Conservation (phyloP, 169 alveolate genomes). For the Cryptosporidium meleagridis region DNA sequence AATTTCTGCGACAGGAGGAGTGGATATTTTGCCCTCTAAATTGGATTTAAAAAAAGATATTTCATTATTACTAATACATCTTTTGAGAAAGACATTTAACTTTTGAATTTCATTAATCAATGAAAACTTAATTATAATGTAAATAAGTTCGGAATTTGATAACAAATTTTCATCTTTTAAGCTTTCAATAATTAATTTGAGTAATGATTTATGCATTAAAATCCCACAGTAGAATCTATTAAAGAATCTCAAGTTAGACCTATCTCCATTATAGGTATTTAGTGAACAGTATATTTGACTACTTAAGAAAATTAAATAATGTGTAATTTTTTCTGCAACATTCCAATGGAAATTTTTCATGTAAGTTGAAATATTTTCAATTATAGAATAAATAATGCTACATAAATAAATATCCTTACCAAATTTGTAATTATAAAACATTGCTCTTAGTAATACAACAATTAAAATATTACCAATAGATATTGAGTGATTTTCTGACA, state of each 20-base stretch:
- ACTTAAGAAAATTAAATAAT: conserved; percentile 27
- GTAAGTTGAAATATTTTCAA: conserved; percentile 29
- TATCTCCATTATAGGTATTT: conserved; percentile 24
- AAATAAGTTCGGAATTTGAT: conserved; percentile 50
- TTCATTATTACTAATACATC: not conserved
- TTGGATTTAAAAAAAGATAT: not conserved
- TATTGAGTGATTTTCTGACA: not conserved
- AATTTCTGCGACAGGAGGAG: not conserved
- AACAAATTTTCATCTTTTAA: conserved; percentile 11
- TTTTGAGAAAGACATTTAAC: not conserved
- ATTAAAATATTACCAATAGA: conserved; percentile 43
- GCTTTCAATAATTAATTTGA: not conserved
- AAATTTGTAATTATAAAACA: conserved; percentile 42
- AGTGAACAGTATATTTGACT: conserved; percentile 35
- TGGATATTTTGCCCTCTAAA: not conserved
- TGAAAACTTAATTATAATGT: conserved; percentile 19
- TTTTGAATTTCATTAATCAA: conserved; percentile 14
- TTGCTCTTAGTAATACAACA: not conserved
- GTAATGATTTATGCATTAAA: not conserved
- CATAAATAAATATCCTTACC: conserved; percentile 24
- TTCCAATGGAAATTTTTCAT: conserved; percentile 54
- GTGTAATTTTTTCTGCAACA: conserved; percentile 39
- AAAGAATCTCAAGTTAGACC: not conserved
- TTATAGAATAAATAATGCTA: not conserved
- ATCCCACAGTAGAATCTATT: conserved; percentile 36